Base-by-base conservation (phyloP, 805 yeast genomes). In the Kluyveromyces dobzhanskii region DNA sequence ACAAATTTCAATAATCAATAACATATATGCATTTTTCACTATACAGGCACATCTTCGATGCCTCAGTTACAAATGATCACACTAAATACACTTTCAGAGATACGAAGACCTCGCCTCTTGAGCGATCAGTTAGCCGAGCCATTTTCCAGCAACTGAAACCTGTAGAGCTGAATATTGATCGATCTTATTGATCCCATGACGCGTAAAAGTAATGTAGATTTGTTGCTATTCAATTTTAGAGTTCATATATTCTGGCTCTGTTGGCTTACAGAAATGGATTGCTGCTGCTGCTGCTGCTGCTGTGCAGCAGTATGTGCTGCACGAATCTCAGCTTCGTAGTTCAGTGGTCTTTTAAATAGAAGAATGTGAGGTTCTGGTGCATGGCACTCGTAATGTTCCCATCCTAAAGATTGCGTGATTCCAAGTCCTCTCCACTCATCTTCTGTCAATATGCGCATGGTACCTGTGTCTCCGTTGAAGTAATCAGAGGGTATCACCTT, bases 401-500 rank as follows among this genome's bases (percentile, higher is more conserved):
- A 92, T 1, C 98, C 98, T 44, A 92, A 68, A 27, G 95, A 84
- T 62, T 92, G 99, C 5, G 97, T 92, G 53, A 92, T 87, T 2
- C 99, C 99, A 36, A 92, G 67, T 1, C 97, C 97, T 61, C 99
- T 73, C 99, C 99, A 92, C 63, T 92, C 99, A 49, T 92, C 97
- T 61, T 92, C 99, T 35, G 83, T 64, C 29, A 92, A 66, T 32
- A 92, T 85, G 48, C 95, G 78, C 50, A 92, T 70, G 0, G 98
- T 92, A 4, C 97, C 97, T 2, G 95, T 85, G 43, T 88, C 95
- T 2, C 87, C 78, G 54, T 83, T 81, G 70, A 92, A 92, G 57
- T 88, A 94, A 57, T 94, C 98, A 30, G 80, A 76, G 8, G 98
- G 98, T 41, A 94, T 86, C 24, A 78, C 85, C 60, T 88, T 90